Base-by-base conservation (phyloP, 75 land plant genomes). In the Chamaecyparis obtusa region DNA sequence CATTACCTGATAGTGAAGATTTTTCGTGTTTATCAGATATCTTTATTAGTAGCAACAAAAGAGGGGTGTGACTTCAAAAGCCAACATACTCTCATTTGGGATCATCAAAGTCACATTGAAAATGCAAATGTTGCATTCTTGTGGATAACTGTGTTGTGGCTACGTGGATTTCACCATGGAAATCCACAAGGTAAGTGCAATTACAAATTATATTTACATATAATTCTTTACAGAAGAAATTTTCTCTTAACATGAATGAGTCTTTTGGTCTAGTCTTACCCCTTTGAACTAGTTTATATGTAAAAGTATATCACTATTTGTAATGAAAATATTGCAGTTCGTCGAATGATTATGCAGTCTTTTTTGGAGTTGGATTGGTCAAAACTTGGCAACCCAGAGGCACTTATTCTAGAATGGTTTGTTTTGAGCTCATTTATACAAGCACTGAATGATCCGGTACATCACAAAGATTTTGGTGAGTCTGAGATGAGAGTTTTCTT, bases 401-500 rank as follows among this genome's bases (percentile, higher is more conserved):
- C 86, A 33, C 88, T 88, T 85, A 89, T 98, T 69, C 94, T 96
- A 71, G 87, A 90, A 87, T 89, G 80, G 77, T 95, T 98, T 87
- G 84, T 98, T 67, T 89, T 97, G 67, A 97, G 97, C 72, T 91
- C 96, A 80, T 90, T 98, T 32, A 79, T 96, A 32, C 84, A 87
- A 84, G 96, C 92, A 8, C 82, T 98, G 88, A 96, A 98, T 93
- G 99, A 98, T 90, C 93, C 93, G 35, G 91, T 92, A 39, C 95
- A 98, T 75, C 96, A 98, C 91, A 93, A 91, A 86, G 97, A 98
- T 78, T 97, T 97, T 92, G 99, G 99, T 97, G 87, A 85, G 91
- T 90, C 57, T 48, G n/a, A 87, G 33, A 44, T 35, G 21, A 67
- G 27, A 81, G 9, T 41, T 81, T 81, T 33, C 83, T 9, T 10